Evolutionary conservation across 2,329 filamentous ascomycete genomes (phyloP).

Genomic region (Cytospora chrysosperma): DNA sequence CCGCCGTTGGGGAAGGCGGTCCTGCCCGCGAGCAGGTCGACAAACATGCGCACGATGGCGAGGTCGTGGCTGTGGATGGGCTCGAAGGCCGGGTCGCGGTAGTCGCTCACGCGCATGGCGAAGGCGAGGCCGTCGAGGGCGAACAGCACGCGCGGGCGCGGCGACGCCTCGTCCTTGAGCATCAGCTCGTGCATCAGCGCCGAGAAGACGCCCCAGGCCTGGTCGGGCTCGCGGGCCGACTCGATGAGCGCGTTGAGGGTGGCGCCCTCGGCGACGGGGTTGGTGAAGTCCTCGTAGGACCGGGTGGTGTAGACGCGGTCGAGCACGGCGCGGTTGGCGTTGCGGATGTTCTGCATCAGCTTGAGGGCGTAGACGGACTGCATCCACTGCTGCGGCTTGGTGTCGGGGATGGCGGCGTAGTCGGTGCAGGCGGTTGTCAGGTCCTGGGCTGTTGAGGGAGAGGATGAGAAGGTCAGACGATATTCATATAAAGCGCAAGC

Average conservation of each 20-base stretch:
- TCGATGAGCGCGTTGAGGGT: conserved; percentile 68
- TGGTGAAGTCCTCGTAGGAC: conserved; percentile 44
- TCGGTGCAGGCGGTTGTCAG: conserved; percentile 77
- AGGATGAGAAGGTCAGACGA: not conserved
- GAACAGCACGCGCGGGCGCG: conserved; percentile 64
- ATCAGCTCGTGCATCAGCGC: conserved; percentile 79
- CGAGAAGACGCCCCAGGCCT: conserved; percentile 77
- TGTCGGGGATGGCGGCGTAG: conserved; percentile 68
- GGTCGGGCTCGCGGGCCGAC: conserved; percentile 71
- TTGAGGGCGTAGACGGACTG: conserved; percentile 77
- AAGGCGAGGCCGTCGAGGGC: conserved; percentile 76
- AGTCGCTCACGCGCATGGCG: conserved; percentile 76
- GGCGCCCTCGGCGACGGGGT: conserved; percentile 55
- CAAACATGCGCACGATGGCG: conserved; percentile 70
- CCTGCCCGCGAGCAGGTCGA: conserved; percentile 66
- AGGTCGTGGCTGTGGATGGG: conserved; percentile 86
- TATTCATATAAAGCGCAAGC: no score
- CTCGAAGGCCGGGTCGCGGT: conserved; percentile 69
- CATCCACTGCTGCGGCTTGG: conserved; percentile 61
- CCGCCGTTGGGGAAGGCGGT: conserved; percentile 68
- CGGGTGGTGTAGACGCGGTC: conserved; percentile 45
- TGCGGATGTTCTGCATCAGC: conserved; percentile 69
- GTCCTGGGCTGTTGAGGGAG: conserved; percentile 63
- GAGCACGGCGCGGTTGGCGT: conserved; percentile 70
- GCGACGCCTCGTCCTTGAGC: conserved; percentile 40